These are phyloP conservation scores for Agaricus blazei DNA, from an alignment of 768 basidiomycete species.

Conservation along the genomic window DNA sequence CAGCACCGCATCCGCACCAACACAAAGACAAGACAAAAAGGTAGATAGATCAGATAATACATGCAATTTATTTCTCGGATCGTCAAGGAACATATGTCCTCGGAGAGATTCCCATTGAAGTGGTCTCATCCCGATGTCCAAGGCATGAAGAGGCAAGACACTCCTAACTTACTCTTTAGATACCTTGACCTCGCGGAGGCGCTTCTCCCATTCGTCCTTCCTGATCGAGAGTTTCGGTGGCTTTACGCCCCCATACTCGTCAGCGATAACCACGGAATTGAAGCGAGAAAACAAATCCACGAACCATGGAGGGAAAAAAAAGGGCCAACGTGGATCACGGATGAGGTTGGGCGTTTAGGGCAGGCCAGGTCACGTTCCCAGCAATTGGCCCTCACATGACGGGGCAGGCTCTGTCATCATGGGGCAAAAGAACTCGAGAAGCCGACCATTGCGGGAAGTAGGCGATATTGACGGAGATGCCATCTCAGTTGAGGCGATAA, in stretches of 20 bases:
- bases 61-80: constrained; percentile 57
- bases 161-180: constrained; percentile 77
- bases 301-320: constrained; percentile 29
- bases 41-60: constrained; percentile 72
- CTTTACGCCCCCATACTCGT: constrained; percentile 13
- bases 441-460: neutral
- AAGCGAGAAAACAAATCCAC: constrained; percentile 15
- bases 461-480: constrained; percentile 3
- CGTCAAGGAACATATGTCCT: constrained; percentile 50
- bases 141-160: constrained; percentile 9
- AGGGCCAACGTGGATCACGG: constrained; percentile 16
- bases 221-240: constrained; percentile 57
- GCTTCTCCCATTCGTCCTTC: constrained; percentile 84
- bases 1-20: constrained; percentile 15
- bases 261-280: constrained; percentile 1
- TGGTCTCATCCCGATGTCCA: constrained; percentile 52
- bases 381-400: neutral
- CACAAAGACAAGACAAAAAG: constrained; percentile 19
- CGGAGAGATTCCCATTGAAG: constrained; percentile 99
- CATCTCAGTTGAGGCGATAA: constrained; percentile 5
- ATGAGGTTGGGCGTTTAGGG: constrained; percentile 33
- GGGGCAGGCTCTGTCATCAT: neutral
- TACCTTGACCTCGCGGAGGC: constrained; percentile 76
- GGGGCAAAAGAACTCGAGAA: neutral
- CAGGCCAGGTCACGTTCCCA: constrained; percentile 14